Evolutionary conservation across 2,329 filamentous ascomycete species (phyloP), one percentile per base, ranked within the genome.

Genomic region (Metarhizium album): DNA sequence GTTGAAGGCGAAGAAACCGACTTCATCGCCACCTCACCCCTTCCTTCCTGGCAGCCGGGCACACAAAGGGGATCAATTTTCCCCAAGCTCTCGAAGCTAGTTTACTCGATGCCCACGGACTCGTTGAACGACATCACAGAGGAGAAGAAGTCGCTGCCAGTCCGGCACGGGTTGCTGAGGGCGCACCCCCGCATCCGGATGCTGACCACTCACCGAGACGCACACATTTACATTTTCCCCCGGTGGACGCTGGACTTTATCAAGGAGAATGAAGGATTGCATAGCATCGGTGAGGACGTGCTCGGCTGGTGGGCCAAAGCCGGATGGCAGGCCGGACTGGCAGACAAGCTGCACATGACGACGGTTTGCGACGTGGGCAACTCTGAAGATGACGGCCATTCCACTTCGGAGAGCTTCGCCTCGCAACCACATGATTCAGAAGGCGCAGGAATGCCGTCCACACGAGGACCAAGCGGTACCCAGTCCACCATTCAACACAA

Each of bases 231-330:
- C 67, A 82, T 98, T 55, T 87, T 98, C 58, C 93, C 93, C 0
- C 82, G 82, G 57, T 97, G 93, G 91, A 79, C 95, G 8, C 79
- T 95, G 60, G 84, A 94, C 49, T 86, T 95, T 65, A 80, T 94
- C 42, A 79, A 80, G 52, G 74, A 78, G 54, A 94, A 96, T 60
- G 84, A 90, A 29, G 82, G 79, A 11, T 80, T 98, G 55, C 87
- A 95, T 60, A 94, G 84, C 51, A 83, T 98, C 46, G 87, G 86
- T 31, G 91, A 97, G 65, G 91, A 97, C 61, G 82, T 96, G 5
- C 74, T 97, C 16, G 90, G 90, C 6, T 95, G 88, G 86, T 95
- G 90, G 90, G 88, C 90, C 33, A 97, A 97, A 66, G 83, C 91
- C 1, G 83, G 83, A 50, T 98, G 93, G 93, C 90, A 97, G 66